These are phyloP conservation scores for Gnaphalium uliginosum DNA, from an alignment of 129 eudicot genomes.

Conservation along the genomic window DNA sequence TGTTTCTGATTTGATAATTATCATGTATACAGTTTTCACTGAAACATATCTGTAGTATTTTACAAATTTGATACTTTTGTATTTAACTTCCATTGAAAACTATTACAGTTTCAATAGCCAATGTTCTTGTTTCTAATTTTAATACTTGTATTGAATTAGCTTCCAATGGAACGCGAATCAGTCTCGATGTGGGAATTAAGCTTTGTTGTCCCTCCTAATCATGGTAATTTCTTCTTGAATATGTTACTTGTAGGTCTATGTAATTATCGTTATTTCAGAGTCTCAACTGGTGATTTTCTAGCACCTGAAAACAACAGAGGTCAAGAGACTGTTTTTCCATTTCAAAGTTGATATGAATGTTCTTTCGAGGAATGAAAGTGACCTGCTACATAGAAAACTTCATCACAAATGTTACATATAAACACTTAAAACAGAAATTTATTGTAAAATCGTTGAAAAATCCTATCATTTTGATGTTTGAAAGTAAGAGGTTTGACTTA, in stretches of 20 bases:
- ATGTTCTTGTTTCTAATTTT: conserved; percentile 22
- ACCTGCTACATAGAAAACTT: not conserved
- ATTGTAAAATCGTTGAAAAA: not conserved
- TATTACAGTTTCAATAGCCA: conserved; percentile 3
- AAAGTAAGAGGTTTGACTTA: conserved; percentile 14
- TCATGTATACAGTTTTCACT: not conserved
- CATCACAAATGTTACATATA: conserved; percentile 1
- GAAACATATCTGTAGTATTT: not conserved
- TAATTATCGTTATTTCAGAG: not conserved
- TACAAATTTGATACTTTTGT: not conserved
- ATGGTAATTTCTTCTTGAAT: conserved; percentile 52
- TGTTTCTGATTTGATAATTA: conserved; percentile 4
- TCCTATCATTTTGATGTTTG: conserved; percentile 11
- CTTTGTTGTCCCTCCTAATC: conserved; percentile 96
- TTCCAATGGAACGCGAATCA: conserved; percentile 90
- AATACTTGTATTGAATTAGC: conserved; percentile 43
- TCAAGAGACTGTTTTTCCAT: not conserved
- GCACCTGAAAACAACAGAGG: not conserved
- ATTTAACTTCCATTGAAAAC: not conserved
- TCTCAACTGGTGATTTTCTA: not conserved
- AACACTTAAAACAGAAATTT: not conserved
- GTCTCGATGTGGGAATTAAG: conserved; percentile 91
- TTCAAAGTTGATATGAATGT: not conserved
- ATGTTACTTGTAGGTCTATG: conserved; percentile 10
- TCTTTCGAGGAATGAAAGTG: conserved; percentile 7